phyloP scores from a whole-genome alignment of 1,284 basidiomycete species.

The Cystobasidium sp. region DNA sequence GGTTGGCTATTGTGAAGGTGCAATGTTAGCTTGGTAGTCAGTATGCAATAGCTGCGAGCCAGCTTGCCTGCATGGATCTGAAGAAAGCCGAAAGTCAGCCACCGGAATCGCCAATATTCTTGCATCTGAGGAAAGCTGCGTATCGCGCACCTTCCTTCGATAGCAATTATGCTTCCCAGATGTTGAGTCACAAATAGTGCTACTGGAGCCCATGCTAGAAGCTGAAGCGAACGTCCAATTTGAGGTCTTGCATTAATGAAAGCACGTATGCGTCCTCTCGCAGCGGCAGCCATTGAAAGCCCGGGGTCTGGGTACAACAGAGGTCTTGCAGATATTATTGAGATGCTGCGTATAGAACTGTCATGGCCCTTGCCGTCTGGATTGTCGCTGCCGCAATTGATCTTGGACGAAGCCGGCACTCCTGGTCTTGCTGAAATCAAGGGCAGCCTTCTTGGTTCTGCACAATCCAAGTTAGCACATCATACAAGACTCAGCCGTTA shows the following conservation, averaged over 20 bases:
- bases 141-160: slow-evolving; percentile 58
- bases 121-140: slow-evolving; percentile 15
- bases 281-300: slow-evolving; percentile 5
- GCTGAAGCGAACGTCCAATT: slow-evolving; percentile 47
- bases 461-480: too few relatives aligned
- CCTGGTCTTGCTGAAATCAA: too few relatives aligned
- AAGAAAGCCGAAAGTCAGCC: neutral
- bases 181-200: slow-evolving; percentile 61
- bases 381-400: too few relatives aligned
- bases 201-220: slow-evolving; percentile 62
- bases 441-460: too few relatives aligned
- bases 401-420: too few relatives aligned
- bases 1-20: slow-evolving; percentile 55
- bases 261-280: slow-evolving; percentile 2
- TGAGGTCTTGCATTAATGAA: slow-evolving; percentile 13
- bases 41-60: neutral
- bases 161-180: slow-evolving; percentile 59
- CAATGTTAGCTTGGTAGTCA: neutral
- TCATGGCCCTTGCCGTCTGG: too few relatives aligned
- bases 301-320: neutral
- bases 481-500: neutral
- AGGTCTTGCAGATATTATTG: too few relatives aligned
- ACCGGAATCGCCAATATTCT: neutral
- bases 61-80: slow-evolving; percentile 58
- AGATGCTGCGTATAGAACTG: too few relatives aligned